Percentiles rank a stretch among this genome's conserved stretches.
Evolutionary conservation across 768 basidiomycete genomes (phyloP).

Genomic region (Lactarius sanguifluus): DNA sequence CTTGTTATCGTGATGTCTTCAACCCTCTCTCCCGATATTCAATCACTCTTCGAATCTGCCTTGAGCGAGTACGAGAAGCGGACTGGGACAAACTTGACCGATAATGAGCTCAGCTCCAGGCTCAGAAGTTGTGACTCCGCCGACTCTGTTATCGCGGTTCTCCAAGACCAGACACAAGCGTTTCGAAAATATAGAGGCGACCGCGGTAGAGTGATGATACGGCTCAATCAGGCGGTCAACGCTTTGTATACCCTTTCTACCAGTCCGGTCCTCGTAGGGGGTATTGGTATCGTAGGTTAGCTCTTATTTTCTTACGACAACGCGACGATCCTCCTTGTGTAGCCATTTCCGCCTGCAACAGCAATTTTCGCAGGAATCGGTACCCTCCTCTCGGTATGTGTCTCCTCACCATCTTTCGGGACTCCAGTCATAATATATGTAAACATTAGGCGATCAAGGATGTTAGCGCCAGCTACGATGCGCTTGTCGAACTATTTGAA

Average conservation of each 20-base stretch:
- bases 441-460: background rate
- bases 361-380: background rate
- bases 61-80: background rate
- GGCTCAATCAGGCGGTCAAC: background rate
- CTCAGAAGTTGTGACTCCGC: background rate
- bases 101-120: background rate
- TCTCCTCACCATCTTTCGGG: background rate
- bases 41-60: background rate
- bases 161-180: background rate
- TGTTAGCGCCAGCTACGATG: constrained; percentile 1
- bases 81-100: background rate
- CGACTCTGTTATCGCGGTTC: background rate
- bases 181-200: background rate
- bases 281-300: background rate
- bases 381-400: background rate
- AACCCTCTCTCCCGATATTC: background rate
- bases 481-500: background rate
- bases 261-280: background rate
- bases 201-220: background rate
- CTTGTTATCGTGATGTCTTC: background rate
- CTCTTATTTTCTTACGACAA: background rate
- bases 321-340: background rate
- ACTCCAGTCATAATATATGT: background rate
- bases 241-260: background rate
- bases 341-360: background rate